Conservation (phyloP, 208 protist species). For the Novymonas esmeraldas region DNA sequence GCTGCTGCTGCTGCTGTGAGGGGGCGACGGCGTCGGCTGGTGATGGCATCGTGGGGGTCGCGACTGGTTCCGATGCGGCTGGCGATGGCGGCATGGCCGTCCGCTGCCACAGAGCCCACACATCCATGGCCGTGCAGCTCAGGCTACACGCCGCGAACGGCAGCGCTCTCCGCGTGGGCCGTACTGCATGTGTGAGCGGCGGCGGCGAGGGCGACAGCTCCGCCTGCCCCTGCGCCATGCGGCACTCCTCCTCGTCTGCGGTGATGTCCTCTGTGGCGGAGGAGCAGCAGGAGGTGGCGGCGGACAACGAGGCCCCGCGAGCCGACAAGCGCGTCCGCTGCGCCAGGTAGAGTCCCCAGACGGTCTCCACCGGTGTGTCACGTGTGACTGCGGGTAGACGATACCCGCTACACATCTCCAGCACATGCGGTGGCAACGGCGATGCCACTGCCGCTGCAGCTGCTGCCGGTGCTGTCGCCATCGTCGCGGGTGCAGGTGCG, state of each 20-base stretch:
- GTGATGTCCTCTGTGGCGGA: too few relatives aligned
- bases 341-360: conserved; percentile 16
- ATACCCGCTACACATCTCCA: background rate
- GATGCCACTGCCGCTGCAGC: background rate
- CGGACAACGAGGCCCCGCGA: background rate
- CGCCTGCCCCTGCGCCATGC: too few relatives aligned
- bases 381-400: conserved; percentile 2
- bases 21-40: background rate
- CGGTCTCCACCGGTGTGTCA: conserved; percentile 1
- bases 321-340: conserved; percentile 5
- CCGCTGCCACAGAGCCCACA: conserved; percentile 18
- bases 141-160: conserved; percentile 7
- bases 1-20: background rate
- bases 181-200: background rate
- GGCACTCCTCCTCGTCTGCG: too few relatives aligned
- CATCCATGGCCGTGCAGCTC: conserved; percentile 18
- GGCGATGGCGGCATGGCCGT: background rate
- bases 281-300: too few relatives aligned
- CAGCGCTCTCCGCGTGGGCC: background rate
- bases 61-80: conserved; percentile 4
- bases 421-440: background rate
- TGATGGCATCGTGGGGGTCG: background rate
- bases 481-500: background rate
- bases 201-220: background rate
- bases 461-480: background rate